Base-by-base conservation (phyloP, 2,329 filamentous ascomycete genomes). In the Lasiodiplodia hormozganensis region DNA sequence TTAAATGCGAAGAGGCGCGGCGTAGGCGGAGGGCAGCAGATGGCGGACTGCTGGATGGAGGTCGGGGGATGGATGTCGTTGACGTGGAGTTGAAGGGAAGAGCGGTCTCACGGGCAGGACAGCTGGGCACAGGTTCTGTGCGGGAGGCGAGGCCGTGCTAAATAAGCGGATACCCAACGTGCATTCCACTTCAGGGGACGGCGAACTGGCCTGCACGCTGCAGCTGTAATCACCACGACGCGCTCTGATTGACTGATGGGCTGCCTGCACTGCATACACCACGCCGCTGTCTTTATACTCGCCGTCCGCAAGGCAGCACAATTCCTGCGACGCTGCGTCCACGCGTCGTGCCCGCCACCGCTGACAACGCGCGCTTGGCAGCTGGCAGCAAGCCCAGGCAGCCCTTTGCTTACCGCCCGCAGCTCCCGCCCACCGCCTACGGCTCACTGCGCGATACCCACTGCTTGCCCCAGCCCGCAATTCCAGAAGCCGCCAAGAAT, bases 91-190 rank as follows among this genome's bases (percentile, higher is more conserved):
- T 68, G 76, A 78, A 78, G 74, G 76, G 77, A 75, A 76, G 78
- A 78, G 74, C 76, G 76, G 75, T 77, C 76, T 76, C 75, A 77
- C 52, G 52, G 76, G 77, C 74, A 75, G 76, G 75, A 76, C 68
- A 73, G 72, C 71, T 66, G 49, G 67, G 66, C 51, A 40, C 60
- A 65, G 73, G 70, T 72, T 76, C 71, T 77, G 77, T 79, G 78
- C 74, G 77, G 75, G 74, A 77, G 76, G 77, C 77, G 72, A 78
- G 70, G 76, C 77, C 73, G 77, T 78, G 77, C 76, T 78, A 80
- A 80, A 79, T 80, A 79, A 79, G 78, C 78, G 77, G 80, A 67
- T 57, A 67, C 65, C 65, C 65, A 67, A 67, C 65, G 65, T 67
- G 52, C 65, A 57, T 67, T 58, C 65, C 65, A 67, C 65, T 67